Evolutionary conservation across 1,284 basidiomycete genomes (phyloP).

Genomic region (Leccinum subrobustum): DNA sequence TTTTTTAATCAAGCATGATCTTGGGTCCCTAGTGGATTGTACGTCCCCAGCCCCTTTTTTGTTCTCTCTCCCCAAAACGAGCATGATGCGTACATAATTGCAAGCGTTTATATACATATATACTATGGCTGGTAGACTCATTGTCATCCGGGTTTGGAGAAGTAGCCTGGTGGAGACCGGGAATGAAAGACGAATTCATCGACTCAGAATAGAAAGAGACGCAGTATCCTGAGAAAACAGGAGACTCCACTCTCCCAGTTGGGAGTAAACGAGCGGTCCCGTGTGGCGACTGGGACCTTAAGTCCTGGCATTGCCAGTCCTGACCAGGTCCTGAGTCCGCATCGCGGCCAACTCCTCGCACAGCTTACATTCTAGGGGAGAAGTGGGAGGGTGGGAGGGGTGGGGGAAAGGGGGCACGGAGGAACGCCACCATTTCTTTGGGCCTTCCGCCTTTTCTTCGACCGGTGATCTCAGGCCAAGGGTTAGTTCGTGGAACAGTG

Average conservation of each 20-base stretch:
- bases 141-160: neutral
- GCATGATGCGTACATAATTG: neutral
- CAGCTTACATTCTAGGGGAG: neutral
- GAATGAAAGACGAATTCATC: slow-evolving; percentile 14
- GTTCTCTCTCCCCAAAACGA: neutral
- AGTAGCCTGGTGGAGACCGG: neutral
- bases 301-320: neutral
- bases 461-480: neutral
- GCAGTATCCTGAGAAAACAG: neutral
- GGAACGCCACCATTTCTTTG: too few species aligned
- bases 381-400: neutral
- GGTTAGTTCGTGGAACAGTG: neutral
- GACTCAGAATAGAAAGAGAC: neutral
- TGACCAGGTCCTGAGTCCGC: neutral
- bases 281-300: neutral
- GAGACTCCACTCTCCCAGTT: neutral
- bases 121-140: neutral
- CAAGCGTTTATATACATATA: neutral
- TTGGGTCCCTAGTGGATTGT: neutral
- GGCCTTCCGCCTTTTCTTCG: neutral
- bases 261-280: neutral
- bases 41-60: neutral
- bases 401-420: neutral
- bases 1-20: neutral
- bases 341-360: neutral